phyloP scores from a whole-genome alignment of 1,139 yeast species.

The Sugiyamaella grinbergsii region DNA sequence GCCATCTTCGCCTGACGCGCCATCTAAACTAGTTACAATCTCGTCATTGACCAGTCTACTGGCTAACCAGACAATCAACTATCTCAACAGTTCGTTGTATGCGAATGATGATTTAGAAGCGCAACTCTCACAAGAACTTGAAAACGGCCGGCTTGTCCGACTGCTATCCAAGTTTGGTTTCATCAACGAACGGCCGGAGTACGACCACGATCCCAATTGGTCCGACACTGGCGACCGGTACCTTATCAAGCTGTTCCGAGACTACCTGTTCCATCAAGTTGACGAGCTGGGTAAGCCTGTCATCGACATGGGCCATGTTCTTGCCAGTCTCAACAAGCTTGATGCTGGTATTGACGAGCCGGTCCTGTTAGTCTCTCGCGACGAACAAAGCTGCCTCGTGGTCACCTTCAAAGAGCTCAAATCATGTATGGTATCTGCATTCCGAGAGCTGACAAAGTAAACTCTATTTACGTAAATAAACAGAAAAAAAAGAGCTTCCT shows the following conservation, averaged over 20 bases:
- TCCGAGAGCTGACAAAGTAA: conserved; percentile 52
- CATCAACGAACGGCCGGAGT: conserved; percentile 74
- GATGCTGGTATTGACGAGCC: conserved; percentile 93
- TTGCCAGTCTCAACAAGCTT: conserved; percentile 76
- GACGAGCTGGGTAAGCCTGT: conserved; percentile 78
- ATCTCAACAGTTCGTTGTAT: conserved; percentile 55
- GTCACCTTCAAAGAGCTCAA: conserved; percentile 52
- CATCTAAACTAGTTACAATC: conserved; percentile 1
- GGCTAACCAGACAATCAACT: conserved; percentile 34
- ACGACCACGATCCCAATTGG: conserved; percentile 60
- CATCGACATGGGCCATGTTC: conserved; percentile 79
- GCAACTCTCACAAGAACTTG: conserved; percentile 71
- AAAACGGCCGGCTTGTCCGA: conserved; percentile 84
- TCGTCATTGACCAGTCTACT: conserved; percentile 27
- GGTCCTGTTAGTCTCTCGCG: conserved; percentile 74
- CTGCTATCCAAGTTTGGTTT: conserved; percentile 79
- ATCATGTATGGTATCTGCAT: conserved; percentile 70
- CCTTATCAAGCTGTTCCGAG: conserved; percentile 75
- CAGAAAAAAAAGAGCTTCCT: not conserved
- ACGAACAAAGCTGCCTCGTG: conserved; percentile 51
- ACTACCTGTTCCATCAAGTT: conserved; percentile 80
- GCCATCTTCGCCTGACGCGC: conserved; percentile 19
- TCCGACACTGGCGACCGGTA: conserved; percentile 76
- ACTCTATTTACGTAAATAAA: not conserved
- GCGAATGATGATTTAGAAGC: conserved; percentile 67